Conservation (phyloP, 768 basidiomycete species). For the Chlorophyllum brunneum region DNA sequence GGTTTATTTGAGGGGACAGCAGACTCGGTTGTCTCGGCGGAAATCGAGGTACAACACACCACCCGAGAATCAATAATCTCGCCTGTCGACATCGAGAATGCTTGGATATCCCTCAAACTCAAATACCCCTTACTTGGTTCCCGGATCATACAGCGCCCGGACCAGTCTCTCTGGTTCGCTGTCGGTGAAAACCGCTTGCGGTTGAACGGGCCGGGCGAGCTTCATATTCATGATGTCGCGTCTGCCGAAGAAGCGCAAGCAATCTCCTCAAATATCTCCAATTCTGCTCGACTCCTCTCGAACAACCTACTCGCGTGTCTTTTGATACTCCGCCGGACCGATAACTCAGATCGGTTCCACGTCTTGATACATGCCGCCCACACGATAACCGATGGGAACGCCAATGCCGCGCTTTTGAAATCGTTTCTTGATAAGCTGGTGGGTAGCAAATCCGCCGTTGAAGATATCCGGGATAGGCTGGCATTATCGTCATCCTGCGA, state of each 20-base stretch:
- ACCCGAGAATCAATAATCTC: constrained; percentile 16
- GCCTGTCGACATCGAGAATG: constrained; percentile 30
- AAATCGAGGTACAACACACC: constrained; percentile 21
- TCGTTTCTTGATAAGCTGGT: constrained; percentile 42
- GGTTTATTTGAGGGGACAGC: constrained; percentile 38
- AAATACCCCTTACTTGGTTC: constrained; percentile 48
- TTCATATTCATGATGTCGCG: constrained; percentile 29
- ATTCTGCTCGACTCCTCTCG: constrained; percentile 37
- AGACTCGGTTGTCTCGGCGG: constrained; percentile 35
- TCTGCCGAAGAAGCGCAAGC: constrained; percentile 31
- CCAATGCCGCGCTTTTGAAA: constrained; percentile 36
- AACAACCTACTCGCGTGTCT: constrained; percentile 38
- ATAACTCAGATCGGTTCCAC: constrained; percentile 33
- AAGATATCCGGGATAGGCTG: constrained; percentile 33
- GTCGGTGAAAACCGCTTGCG: constrained; percentile 35
- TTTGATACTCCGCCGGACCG: constrained; percentile 36
- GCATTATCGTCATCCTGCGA: constrained; percentile 36
- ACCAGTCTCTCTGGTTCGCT: constrained; percentile 33
- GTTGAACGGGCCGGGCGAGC: constrained; percentile 31
- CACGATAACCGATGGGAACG: constrained; percentile 46
- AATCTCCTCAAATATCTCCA: constrained; percentile 24
- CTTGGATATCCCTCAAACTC: constrained; percentile 46
- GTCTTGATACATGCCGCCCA: constrained; percentile 44
- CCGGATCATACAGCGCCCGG: constrained; percentile 28
- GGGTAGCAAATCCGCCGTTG: constrained; percentile 6